Evolutionary conservation across 2,329 filamentous ascomycete genomes (phyloP).

Genomic region (Sporothrix sp.): DNA sequence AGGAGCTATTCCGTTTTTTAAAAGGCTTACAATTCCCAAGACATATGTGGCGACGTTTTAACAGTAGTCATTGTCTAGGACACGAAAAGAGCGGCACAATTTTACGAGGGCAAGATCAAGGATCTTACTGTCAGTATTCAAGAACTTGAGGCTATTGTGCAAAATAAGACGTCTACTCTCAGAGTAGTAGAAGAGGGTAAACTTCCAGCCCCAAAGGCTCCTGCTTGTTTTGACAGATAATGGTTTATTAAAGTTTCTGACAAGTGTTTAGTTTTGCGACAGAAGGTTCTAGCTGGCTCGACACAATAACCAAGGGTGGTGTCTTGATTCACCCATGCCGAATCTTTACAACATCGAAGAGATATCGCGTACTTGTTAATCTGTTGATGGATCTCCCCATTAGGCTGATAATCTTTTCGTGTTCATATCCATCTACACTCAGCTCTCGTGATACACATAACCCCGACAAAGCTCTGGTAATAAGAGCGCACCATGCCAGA

Average conservation of each 20-base stretch:
- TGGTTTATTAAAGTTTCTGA: slow-evolving; percentile 1
- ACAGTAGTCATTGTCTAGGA: slow-evolving; percentile 35
- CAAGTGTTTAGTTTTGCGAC: slow-evolving; percentile 27
- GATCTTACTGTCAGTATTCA: slow-evolving; percentile 44
- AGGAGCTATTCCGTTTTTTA: slow-evolving; percentile 10
- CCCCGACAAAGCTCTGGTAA: too few relatives aligned
- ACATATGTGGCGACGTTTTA: too few relatives aligned
- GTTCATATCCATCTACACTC: too few relatives aligned
- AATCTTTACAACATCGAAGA: too few relatives aligned
- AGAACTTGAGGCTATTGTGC: slow-evolving; percentile 47
- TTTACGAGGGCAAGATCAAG: slow-evolving; percentile 48
- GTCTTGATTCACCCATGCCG: background rate
- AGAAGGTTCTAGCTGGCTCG: slow-evolving; percentile 25
- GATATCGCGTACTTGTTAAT: too few relatives aligned
- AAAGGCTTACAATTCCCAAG: background rate
- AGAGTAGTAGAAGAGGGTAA: slow-evolving; percentile 80
- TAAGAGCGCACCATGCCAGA: too few relatives aligned
- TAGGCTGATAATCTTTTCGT: too few relatives aligned
- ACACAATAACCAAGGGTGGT: background rate
- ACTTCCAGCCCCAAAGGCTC: too few relatives aligned
- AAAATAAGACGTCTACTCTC: slow-evolving; percentile 72
- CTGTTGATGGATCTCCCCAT: too few relatives aligned
- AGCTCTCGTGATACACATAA: too few relatives aligned
- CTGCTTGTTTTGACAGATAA: too few relatives aligned
- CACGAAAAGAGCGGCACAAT: slow-evolving; percentile 42